Percentiles rank a stretch among this genome's conserved stretches.
Evolutionary conservation across 352 stramenopile species (phyloP).

Genomic region (Pythium volutum): DNA sequence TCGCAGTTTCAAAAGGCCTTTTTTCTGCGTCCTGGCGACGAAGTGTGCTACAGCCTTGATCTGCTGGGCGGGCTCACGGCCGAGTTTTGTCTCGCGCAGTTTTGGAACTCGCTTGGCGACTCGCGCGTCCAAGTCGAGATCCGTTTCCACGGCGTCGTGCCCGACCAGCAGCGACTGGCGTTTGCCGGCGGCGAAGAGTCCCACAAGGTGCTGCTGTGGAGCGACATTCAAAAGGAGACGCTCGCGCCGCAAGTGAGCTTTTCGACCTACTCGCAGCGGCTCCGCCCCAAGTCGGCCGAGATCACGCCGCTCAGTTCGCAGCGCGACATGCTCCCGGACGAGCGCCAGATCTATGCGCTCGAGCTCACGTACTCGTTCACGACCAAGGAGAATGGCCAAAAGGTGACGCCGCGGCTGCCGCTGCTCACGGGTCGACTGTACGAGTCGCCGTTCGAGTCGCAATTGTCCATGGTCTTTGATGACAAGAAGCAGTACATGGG

Average conservation of each 20-base stretch:
- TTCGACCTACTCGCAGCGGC: conserved; percentile 79
- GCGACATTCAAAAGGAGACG: conserved; percentile 72
- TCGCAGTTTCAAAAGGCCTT: conserved; percentile 72
- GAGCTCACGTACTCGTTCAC: conserved; percentile 89
- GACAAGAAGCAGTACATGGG: conserved; percentile 91
- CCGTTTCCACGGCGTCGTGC: conserved; percentile 82
- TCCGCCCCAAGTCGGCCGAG: conserved; percentile 71
- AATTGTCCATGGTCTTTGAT: conserved; percentile 93
- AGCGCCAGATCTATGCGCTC: conserved; percentile 88
- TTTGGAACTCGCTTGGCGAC: conserved; percentile 86
- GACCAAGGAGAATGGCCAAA: conserved; percentile 70
- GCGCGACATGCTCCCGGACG: conserved; percentile 81
- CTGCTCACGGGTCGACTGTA: conserved; percentile 84
- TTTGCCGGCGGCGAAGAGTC: conserved; percentile 64
- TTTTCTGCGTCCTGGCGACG: conserved; percentile 59
- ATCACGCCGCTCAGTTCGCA: conserved; percentile 76
- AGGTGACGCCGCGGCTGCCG: conserved; percentile 77
- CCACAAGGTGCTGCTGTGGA: conserved; percentile 74
- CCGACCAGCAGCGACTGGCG: conserved; percentile 54
- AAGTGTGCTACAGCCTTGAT: conserved; percentile 69
- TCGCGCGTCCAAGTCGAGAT: conserved; percentile 80
- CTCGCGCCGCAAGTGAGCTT: conserved; percentile 71
- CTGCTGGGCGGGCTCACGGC: conserved; percentile 73
- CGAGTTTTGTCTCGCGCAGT: conserved; percentile 89
- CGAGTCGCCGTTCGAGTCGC: conserved; percentile 91